A percentile compares a stretch with the other conserved stretches of the same genome.
phyloP scores from a whole-genome alignment of 768 basidiomycete genomes.

The Gloeophyllum trabeum region DNA sequence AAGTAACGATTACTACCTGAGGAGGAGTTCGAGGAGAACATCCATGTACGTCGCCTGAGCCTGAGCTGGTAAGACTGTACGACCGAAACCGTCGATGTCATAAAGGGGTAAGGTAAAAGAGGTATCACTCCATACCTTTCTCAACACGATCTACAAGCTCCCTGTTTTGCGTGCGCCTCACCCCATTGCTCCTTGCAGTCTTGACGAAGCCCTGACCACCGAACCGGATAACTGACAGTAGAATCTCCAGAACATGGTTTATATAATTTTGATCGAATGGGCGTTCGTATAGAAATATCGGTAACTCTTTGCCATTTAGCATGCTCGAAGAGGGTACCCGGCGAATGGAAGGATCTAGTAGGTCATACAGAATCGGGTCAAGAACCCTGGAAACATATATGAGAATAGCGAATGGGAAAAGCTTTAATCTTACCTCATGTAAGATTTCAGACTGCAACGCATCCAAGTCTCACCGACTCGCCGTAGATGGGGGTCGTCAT shows the following conservation, averaged over 20 bases:
- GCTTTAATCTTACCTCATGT: constrained; percentile 55
- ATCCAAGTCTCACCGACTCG: constrained; percentile 95
- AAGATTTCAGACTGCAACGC: constrained; percentile 86
- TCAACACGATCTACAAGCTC: constrained; percentile 54
- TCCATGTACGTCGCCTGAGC: constrained; percentile 67
- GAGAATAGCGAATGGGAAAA: constrained; percentile 2
- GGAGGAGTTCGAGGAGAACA: constrained; percentile 57
- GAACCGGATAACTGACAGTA: constrained; percentile 71
- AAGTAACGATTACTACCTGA: constrained; percentile 37
- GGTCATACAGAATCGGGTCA: constrained; percentile 75
- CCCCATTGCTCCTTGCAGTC: constrained; percentile 48
- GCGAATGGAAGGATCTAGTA: constrained; percentile 60
- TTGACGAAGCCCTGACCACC: constrained; percentile 86
- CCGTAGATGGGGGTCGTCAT: constrained; percentile 60
- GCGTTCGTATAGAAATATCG: constrained; percentile 56
- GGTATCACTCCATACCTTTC: constrained; percentile 32
- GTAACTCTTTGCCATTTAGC: constrained; percentile 55
- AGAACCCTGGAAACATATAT: constrained; percentile 45
- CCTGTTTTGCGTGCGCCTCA: constrained; percentile 55
- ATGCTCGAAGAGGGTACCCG: constrained; percentile 37
- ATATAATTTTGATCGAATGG: constrained; percentile 70
- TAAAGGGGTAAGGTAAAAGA: neutral
- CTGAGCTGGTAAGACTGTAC: constrained; percentile 17
- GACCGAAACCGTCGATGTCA: constrained; percentile 2
- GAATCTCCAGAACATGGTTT: constrained; percentile 63